Evolutionary conservation across 2,329 filamentous ascomycete genomes (phyloP).

Genomic region (Zymoseptoria crescenta): DNA sequence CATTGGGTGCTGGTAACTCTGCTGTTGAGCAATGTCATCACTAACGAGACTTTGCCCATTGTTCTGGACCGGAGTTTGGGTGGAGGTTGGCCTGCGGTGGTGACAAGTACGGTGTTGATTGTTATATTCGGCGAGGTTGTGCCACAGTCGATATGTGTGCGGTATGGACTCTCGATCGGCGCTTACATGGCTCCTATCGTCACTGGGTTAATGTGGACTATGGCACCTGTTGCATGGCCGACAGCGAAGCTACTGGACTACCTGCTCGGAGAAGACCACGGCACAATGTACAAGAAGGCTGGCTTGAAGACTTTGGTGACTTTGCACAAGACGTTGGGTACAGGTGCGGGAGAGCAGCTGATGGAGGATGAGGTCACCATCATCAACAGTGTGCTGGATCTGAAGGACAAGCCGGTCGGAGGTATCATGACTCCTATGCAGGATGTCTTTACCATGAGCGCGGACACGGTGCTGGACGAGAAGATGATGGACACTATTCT

Average conservation of each 20-base stretch:
- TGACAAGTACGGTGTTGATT: slow-evolving; percentile 88
- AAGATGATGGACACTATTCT: slow-evolving; percentile 90
- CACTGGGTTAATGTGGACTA: slow-evolving; percentile 80
- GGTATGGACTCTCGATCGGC: slow-evolving; percentile 90
- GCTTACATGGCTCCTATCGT: slow-evolving; percentile 89
- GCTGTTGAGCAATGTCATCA: slow-evolving; percentile 91
- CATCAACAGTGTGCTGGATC: slow-evolving; percentile 89
- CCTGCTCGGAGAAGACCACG: slow-evolving; percentile 88
- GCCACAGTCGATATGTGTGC: slow-evolving; percentile 91
- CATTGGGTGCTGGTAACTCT: slow-evolving; percentile 97
- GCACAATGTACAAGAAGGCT: slow-evolving; percentile 96
- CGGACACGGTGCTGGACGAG: slow-evolving; percentile 87
- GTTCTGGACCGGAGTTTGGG: slow-evolving; percentile 89
- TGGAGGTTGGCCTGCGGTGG: slow-evolving; percentile 86
- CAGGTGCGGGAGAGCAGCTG: slow-evolving; percentile 72
- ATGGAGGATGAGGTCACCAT: slow-evolving; percentile 98
- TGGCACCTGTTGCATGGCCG: slow-evolving; percentile 85
- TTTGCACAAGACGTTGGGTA: slow-evolving; percentile 83
- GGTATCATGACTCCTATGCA: slow-evolving; percentile 98
- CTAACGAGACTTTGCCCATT: slow-evolving; percentile 92
- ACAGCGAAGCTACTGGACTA: slow-evolving; percentile 92
- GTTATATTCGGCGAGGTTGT: slow-evolving; percentile 98
- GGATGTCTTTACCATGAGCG: slow-evolving; percentile 94
- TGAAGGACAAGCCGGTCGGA: slow-evolving; percentile 92
- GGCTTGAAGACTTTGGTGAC: slow-evolving; percentile 94